These are phyloP conservation scores for Aphanomyces invadans DNA, from an alignment of 352 stramenopile genomes.

Conservation along the genomic window DNA sequence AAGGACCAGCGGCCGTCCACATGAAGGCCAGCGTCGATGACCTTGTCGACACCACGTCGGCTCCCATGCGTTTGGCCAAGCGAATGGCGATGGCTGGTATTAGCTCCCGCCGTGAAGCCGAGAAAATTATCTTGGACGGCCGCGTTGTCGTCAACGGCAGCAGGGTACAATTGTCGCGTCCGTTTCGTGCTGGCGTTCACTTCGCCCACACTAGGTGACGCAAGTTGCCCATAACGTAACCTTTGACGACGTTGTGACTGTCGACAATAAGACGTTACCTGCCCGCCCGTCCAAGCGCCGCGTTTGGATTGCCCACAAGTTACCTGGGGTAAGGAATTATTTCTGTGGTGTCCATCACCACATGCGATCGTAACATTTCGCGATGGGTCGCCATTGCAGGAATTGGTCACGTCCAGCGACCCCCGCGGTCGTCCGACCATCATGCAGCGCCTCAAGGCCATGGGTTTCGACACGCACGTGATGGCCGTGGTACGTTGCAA, in stretches of 20 bases:
- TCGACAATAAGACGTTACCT: conserved; percentile 46
- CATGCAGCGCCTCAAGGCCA: conserved; percentile 75
- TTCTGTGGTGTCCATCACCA: conserved; percentile 1
- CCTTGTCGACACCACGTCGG: neutral
- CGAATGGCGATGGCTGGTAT: conserved; percentile 73
- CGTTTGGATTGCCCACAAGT: conserved; percentile 85
- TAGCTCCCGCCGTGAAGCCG: conserved; percentile 75
- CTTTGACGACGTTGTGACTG: conserved; percentile 41
- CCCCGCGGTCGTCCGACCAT: conserved; percentile 77
- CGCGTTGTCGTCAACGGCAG: conserved; percentile 72
- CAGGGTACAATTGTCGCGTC: conserved; percentile 28
- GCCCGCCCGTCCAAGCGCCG: conserved; percentile 35
- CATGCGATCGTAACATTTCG: no score
- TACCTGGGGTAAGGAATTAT: conserved; percentile 54
- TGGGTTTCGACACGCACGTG: conserved; percentile 76
- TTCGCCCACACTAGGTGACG: conserved; percentile 1
- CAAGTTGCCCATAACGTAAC: conserved; percentile 57
- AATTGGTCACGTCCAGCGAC: conserved; percentile 74
- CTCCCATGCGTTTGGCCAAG: conserved; percentile 60
- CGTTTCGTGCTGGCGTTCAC: neutral
- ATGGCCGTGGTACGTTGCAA: conserved; percentile 67
- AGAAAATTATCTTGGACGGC: conserved; percentile 65
- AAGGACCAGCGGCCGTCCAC: neutral
- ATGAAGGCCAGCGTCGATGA: neutral
- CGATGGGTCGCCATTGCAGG: conserved; percentile 37